Evolutionary conservation across 805 yeast genomes (phyloP).

Genomic region (Saturnispora ahearnii): DNA sequence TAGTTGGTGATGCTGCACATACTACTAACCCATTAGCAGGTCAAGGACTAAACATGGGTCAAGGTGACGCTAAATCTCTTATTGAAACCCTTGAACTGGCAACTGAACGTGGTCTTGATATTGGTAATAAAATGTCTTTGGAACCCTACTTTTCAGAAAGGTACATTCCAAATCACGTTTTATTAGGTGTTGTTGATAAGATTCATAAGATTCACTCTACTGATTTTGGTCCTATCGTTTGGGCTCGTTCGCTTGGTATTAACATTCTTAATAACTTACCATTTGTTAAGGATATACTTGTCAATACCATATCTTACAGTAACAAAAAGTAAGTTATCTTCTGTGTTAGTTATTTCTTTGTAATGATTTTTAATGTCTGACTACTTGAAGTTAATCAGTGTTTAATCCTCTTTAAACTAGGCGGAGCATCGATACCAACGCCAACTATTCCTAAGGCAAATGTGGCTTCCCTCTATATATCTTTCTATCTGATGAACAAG

Average conservation of each 20-base stretch:
- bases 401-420: no score
- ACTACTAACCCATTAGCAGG: slow-evolving; percentile 97
- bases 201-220: slow-evolving; percentile 79
- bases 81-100: slow-evolving; percentile 65
- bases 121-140: slow-evolving; percentile 70
- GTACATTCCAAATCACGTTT: slow-evolving; percentile 67
- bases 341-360: background rate
- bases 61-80: slow-evolving; percentile 73
- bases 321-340: background rate
- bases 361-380: background rate
- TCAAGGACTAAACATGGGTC: slow-evolving; percentile 97
- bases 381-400: background rate
- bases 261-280: slow-evolving; percentile 54
- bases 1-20: slow-evolving; percentile 98
- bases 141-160: slow-evolving; percentile 85
- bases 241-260: slow-evolving; percentile 67
- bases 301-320: slow-evolving; percentile 36
- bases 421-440: no score
- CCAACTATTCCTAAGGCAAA: no score
- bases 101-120: slow-evolving; percentile 70
- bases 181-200: slow-evolving; percentile 86
- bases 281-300: slow-evolving; percentile 61
- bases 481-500: no score
- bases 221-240: slow-evolving; percentile 64
- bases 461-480: no score